phyloP scores from a whole-genome alignment of 2,329 filamentous ascomycete genomes.

The Penicillium crustosum region DNA sequence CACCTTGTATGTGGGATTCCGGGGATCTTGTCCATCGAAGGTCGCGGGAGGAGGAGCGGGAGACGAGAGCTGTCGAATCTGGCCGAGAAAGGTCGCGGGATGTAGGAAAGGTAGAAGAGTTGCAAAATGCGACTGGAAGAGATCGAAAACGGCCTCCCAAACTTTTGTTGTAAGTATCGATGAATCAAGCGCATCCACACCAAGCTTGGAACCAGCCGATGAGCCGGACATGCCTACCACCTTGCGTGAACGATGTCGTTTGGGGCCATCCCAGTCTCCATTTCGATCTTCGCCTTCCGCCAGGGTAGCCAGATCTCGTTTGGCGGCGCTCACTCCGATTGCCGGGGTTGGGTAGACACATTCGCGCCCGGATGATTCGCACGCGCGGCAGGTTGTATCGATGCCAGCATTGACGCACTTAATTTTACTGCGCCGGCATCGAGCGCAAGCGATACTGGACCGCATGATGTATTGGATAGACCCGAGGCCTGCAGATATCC shows the following conservation, averaged over 20 bases:
- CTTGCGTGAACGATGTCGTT: constrained; percentile 43
- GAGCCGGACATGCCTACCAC: constrained; percentile 31
- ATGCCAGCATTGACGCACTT: constrained; percentile 81
- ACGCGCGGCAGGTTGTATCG: constrained; percentile 70
- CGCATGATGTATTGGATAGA: constrained; percentile 53
- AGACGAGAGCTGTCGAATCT: constrained; percentile 43
- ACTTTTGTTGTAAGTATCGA: constrained; percentile 53
- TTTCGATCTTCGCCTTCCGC: constrained; percentile 42
- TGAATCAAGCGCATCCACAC: constrained; percentile 50
- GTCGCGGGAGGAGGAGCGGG: constrained; percentile 17
- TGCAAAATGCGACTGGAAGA: constrained; percentile 60
- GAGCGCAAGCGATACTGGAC: constrained; percentile 75
- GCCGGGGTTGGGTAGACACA: constrained; percentile 65
- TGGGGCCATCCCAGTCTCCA: constrained; percentile 45
- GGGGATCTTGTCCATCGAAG: constrained; percentile 29
- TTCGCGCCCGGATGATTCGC: constrained; percentile 68
- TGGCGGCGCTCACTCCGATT: constrained; percentile 37
- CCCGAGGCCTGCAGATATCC: constrained; percentile 13
- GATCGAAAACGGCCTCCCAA: constrained; percentile 59
- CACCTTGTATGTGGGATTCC: constrained; percentile 31
- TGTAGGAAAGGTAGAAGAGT: constrained; percentile 59
- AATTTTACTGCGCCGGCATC: constrained; percentile 78
- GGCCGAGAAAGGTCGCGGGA: constrained; percentile 54
- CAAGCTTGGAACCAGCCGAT: constrained; percentile 35
- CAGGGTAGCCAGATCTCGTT: constrained; percentile 40